A percentile compares a stretch with the other conserved stretches of the same genome.
Conservation (phyloP, 2,329 filamentous ascomycete species). For the Allantophomopsis cytisporea region DNA sequence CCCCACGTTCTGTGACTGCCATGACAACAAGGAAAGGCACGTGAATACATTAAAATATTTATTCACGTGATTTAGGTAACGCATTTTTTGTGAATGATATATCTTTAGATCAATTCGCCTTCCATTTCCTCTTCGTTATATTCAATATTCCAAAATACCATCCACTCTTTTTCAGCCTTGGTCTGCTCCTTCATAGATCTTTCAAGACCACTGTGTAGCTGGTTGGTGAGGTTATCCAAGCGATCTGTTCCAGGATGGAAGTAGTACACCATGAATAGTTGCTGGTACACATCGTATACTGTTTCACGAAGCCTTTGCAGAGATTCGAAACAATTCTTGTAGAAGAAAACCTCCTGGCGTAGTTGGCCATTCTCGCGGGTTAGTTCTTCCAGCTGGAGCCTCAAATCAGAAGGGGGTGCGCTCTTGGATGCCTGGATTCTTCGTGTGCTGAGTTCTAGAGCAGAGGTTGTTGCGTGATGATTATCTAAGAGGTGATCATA, state of each 20-base stretch:
- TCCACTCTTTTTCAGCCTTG: constrained; percentile 6
- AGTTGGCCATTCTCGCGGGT: constrained; percentile 6
- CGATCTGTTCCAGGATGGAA: constrained; percentile 2
- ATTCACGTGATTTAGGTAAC: too few relatives aligned
- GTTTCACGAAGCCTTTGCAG: constrained; percentile 8
- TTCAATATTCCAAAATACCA: constrained; percentile 7
- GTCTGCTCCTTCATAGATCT: constrained; percentile 5
- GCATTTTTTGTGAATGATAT: not conserved
- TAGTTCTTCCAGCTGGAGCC: constrained; percentile 7
- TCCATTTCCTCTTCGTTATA: constrained; percentile 1
- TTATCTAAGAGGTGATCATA: constrained; percentile 6
- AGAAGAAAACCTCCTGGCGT: constrained; percentile 8
- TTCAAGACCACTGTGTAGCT: constrained; percentile 6
- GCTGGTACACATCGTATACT: constrained; percentile 6
- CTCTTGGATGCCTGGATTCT: constrained; percentile 5
- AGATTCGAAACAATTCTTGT: constrained; percentile 6
- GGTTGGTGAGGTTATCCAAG: constrained; percentile 4
- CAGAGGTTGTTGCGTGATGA: constrained; percentile 5
- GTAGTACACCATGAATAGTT: constrained; percentile 6
- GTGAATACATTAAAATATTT: too few relatives aligned
- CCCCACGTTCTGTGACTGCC: too few relatives aligned
- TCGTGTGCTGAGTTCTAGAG: constrained; percentile 5
- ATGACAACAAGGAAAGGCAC: too few relatives aligned
- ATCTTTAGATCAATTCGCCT: constrained; percentile 2
- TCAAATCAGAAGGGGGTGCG: constrained; percentile 1